Evolutionary conservation across 345 rosid genomes (phyloP), one percentile per base, ranked within the genome.

Genomic region (Stellera chamaejasme): DNA sequence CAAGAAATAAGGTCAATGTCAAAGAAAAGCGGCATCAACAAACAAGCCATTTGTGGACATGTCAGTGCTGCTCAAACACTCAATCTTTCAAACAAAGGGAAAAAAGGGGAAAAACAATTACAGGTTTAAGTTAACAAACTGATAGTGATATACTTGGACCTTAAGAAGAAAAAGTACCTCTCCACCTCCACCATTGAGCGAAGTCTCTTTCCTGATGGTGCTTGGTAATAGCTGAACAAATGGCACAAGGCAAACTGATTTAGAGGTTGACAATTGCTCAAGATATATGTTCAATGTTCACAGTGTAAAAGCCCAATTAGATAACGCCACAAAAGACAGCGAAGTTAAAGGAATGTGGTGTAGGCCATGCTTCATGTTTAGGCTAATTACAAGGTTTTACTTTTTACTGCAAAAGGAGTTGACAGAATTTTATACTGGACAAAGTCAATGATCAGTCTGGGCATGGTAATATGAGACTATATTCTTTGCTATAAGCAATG

Each of bases 131-230:
- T 10, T 32, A 4, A 32, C 39, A 32, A 32, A 32, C 5, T 32
- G 39, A 32, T 32, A 32, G 5, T 32, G 39, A 32, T 32, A 32
- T 32, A 8, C 1, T 32, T 32, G 9, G 39, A 32, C 39, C 39
- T 32, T 32, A 32, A 32, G 23, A 19, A 13, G 49, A 52, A 59
- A 9, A 72, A 85, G 43, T 69, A 92, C 98, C 82, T 92, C 64
- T 82, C 83, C 54, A 92, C 58, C 73, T 92, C 96, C 19, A 84
- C 86, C 77, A 60, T 78, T 12, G 98, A 88, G 50, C 95, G 95
- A 62, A 92, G 82, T 68, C 77, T 86, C 83, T 92, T 88, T 59
- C 96, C 98, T 12, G 93, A 73, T 0, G 98, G 96, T 51, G 98
- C 72, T 62, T 64, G 79, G 44, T 92, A 88, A 72, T 92, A 88